A percentile compares a stretch with the other conserved stretches of the same genome.
These are phyloP conservation scores for Plantago rigida DNA, from an alignment of 305 asterid genomes.

Conservation along the genomic window DNA sequence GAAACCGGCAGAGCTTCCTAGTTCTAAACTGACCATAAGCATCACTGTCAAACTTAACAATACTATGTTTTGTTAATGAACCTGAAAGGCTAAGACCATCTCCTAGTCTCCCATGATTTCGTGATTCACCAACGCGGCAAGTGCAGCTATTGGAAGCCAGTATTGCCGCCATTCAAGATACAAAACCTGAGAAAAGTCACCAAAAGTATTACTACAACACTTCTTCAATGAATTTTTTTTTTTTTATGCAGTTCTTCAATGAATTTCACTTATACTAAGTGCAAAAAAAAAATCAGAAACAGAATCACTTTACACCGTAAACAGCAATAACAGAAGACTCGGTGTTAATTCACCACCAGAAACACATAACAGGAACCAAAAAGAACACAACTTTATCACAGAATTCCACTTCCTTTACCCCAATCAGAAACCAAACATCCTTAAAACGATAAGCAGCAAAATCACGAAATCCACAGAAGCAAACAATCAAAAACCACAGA, in stretches of 20 bases:
- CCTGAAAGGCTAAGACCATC: slow-evolving; percentile 45
- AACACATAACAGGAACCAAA: too few species aligned
- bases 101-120: slow-evolving; percentile 32
- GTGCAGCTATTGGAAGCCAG: slow-evolving; percentile 61
- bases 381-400: too few species aligned
- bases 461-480: too few species aligned
- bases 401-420: too few species aligned
- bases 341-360: too few species aligned
- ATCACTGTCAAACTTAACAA: slow-evolving; percentile 28
- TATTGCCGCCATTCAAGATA: slow-evolving; percentile 48
- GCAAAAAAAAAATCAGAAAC: slow-evolving; percentile 3
- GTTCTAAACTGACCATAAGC: slow-evolving; percentile 24
- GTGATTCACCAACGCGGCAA: slow-evolving; percentile 43
- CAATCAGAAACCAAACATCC: too few species aligned
- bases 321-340: too few species aligned
- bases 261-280: slow-evolving; percentile 8
- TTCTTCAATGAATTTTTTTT: slow-evolving; percentile 11
- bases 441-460: too few species aligned
- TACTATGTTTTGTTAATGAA: slow-evolving; percentile 29
- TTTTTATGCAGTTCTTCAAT: too few species aligned
- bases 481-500: background rate
- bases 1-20: slow-evolving; percentile 26
- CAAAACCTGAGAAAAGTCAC: slow-evolving; percentile 30
- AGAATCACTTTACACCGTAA: background rate
- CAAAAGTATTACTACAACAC: background rate